Evolutionary conservation across 345 rosid species (phyloP).

Genomic region (Eucalyptus sp.): DNA sequence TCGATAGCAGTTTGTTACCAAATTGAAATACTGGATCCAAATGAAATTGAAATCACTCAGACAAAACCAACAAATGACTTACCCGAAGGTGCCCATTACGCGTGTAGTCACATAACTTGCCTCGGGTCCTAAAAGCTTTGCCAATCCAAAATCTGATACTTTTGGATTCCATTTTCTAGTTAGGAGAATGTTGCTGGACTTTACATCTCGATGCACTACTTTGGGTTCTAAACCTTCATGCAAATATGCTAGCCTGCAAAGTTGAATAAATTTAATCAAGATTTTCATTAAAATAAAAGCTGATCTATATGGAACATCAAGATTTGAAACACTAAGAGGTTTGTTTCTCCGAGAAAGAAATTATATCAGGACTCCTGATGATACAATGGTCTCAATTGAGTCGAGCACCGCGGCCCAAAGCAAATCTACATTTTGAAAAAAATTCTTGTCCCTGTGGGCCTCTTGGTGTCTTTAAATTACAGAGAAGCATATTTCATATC

Average conservation of each 20-base stretch:
- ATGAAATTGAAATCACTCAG: background rate
- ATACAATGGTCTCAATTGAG: background rate
- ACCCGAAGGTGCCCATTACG: slow-evolving; percentile 99
- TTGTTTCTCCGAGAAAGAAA: background rate
- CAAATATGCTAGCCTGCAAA: slow-evolving; percentile 73
- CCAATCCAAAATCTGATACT: slow-evolving; percentile 94
- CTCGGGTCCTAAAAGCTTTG: slow-evolving; percentile 84
- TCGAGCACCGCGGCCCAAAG: background rate
- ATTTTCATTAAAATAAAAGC: background rate
- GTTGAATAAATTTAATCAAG: background rate
- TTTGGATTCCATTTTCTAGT: slow-evolving; percentile 82
- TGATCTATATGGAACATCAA: background rate
- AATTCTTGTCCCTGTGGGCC: background rate
- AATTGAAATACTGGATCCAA: background rate
- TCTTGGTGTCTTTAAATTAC: background rate
- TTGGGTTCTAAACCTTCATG: slow-evolving; percentile 98
- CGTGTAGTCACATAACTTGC: slow-evolving; percentile 90
- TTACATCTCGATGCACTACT: slow-evolving; percentile 97
- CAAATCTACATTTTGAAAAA: background rate
- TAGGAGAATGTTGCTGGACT: slow-evolving; percentile 89
- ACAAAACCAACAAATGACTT: slow-evolving; percentile 3
- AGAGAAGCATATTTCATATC: background rate
- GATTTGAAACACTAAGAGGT: background rate
- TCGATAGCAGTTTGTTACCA: background rate
- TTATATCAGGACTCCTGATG: background rate